Base-by-base conservation (phyloP, 2,329 filamentous ascomycete species). In the Fusarium phyllophilum region DNA sequence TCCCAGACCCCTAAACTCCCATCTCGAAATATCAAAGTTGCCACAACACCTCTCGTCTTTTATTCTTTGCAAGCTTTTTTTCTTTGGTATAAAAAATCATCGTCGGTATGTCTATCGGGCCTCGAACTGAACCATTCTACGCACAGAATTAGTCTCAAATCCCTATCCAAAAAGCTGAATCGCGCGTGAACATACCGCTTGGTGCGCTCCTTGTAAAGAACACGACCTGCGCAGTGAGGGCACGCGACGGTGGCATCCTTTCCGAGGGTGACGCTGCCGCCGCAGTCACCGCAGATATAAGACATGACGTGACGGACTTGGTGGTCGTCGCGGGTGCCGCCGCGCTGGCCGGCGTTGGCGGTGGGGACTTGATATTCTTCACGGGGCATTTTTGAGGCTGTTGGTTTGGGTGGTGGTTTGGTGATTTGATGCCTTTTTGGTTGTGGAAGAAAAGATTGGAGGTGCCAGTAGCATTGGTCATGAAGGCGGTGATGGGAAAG, bases 111-210 rank as follows among this genome's bases (percentile, higher is more conserved):
- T 42, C 65, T 72, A 98, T 84, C 96, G 90, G 58, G 96, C 96
- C 87, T 99, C 95, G 80, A 99, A 98, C 85, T 99, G 96, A 58
- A 98, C 95, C 95, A 98, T 98, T 81, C 96, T 97, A 66, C 20
- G 51, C 12, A 17, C 13, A 20, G 4, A 22, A 42, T 77, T 58
- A 78, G 71, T 26, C 36, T 51, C n/a, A 31, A 1, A 10, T 1
- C 15, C 17, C 4, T 26, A 26, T 5, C 12, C 5, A 34, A 20
- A 2, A 8, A 41, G 4, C 3, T 12, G 3, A 5, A 17, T 38
- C 10, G 11, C 11, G 24, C 3, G 4, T 1, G 58, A 68, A 85
- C 92, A 84, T 82, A 98, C 96, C 96, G 91, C 88, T 97, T 98
- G 49, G 96, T 99, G 81, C 96, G 87, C 89, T 98, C 94, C 90